Percentiles rank a stretch among this genome's conserved stretches.
Conservation (phyloP, 2,329 filamentous ascomycete species). For the Monascus ruber region DNA sequence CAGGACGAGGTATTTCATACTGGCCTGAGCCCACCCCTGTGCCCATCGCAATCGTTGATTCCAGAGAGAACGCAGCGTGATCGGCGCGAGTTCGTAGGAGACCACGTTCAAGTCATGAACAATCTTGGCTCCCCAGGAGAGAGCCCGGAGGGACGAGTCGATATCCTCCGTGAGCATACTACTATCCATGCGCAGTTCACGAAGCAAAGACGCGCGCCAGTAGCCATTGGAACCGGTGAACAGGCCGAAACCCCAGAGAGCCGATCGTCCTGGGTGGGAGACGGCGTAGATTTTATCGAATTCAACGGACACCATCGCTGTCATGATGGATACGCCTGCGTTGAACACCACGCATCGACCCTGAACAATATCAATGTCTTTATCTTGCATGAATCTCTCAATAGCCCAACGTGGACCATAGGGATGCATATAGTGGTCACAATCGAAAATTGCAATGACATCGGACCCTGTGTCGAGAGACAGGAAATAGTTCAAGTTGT, state of each 20-base stretch:
- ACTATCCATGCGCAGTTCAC: constrained; percentile 39
- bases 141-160: constrained; percentile 37
- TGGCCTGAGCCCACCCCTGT: constrained; percentile 41
- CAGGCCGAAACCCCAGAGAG: constrained; percentile 38
- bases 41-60: constrained; percentile 42
- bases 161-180: constrained; percentile 42
- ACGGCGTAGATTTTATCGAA: constrained; percentile 44
- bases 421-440: constrained; percentile 41
- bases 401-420: constrained; percentile 39
- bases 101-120: constrained; percentile 40
- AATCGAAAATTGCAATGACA: constrained; percentile 39
- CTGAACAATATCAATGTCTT: constrained; percentile 38
- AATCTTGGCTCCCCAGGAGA: constrained; percentile 32
- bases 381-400: constrained; percentile 34
- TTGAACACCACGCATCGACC: constrained; percentile 41
- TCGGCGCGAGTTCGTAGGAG: constrained; percentile 39
- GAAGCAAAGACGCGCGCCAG: constrained; percentile 35
- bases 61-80: constrained; percentile 34
- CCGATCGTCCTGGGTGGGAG: constrained; percentile 37
- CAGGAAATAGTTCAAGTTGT: constrained; percentile 41
- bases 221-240: constrained; percentile 42
- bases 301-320: constrained; percentile 39
- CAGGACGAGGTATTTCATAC: constrained; percentile 31
- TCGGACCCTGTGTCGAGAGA: constrained; percentile 34
- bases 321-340: constrained; percentile 31